A percentile compares a stretch with the other conserved stretches of the same genome.
phyloP scores from a whole-genome alignment of 1,284 basidiomycete genomes.

The Leccinum huronense region DNA sequence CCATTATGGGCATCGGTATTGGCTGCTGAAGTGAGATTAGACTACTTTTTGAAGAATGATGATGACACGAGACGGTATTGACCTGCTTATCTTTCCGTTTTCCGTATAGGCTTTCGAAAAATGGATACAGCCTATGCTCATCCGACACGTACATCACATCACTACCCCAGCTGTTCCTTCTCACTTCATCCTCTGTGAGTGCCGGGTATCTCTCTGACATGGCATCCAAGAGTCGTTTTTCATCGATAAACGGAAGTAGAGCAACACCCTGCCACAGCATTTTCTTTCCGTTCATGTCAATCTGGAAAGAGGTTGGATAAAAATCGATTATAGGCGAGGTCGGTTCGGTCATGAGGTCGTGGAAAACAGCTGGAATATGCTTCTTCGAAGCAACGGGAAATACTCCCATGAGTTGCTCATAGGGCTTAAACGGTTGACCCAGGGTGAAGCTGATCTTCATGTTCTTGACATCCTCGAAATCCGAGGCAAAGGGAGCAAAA shows the following conservation, averaged over 20 bases:
- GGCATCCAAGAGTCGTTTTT: slow-evolving; percentile 77
- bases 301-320: slow-evolving; percentile 89
- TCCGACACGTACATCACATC: slow-evolving; percentile 86
- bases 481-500: slow-evolving; percentile 96
- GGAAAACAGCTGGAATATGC: slow-evolving; percentile 88
- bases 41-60: slow-evolving; percentile 6
- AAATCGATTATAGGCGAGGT: slow-evolving; percentile 96
- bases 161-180: slow-evolving; percentile 85
- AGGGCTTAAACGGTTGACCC: slow-evolving; percentile 93
- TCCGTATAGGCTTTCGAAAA: slow-evolving; percentile 86
- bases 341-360: slow-evolving; percentile 83
- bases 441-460: slow-evolving; percentile 79
- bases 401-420: slow-evolving; percentile 97
- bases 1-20: slow-evolving; percentile 62
- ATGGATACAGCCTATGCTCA: slow-evolving; percentile 82
- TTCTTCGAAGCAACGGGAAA: slow-evolving; percentile 73
- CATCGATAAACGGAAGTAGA: slow-evolving; percentile 94
- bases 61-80: slow-evolving; percentile 31
- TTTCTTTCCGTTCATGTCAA: slow-evolving; percentile 99
- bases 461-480: slow-evolving; percentile 81
- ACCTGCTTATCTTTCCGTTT: slow-evolving; percentile 84
- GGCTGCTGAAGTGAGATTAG: slow-evolving; percentile 45
- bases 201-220: slow-evolving; percentile 75
- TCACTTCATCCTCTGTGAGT: slow-evolving; percentile 80
- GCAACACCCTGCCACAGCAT: slow-evolving; percentile 99